Conservation (phyloP, 768 basidiomycete species). For the Chalciporus pseudorubinellus region DNA sequence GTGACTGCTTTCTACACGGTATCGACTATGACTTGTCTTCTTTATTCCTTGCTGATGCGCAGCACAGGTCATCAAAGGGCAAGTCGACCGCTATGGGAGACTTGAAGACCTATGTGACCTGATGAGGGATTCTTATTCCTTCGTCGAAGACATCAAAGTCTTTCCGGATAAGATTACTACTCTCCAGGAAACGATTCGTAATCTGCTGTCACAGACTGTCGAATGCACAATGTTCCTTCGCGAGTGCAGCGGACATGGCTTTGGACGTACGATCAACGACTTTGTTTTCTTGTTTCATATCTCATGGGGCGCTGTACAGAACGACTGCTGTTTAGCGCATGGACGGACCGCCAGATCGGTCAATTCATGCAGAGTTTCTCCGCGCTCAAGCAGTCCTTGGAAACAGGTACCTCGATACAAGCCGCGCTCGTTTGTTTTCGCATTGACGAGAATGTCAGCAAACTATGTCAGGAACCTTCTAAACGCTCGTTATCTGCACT, state of each 20-base stretch:
- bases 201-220: slow-evolving; percentile 32
- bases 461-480: slow-evolving; percentile 19
- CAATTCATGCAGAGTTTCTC: slow-evolving; percentile 23
- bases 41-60: slow-evolving; percentile 6
- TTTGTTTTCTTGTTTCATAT: background rate
- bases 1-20: slow-evolving; percentile 30
- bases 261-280: slow-evolving; percentile 26
- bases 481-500: background rate
- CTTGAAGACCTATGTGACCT: slow-evolving; percentile 26
- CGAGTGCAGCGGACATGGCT: slow-evolving; percentile 35
- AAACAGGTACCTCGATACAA: slow-evolving; percentile 25
- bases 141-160: slow-evolving; percentile 29
- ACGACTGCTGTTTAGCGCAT: slow-evolving; percentile 12
- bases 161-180: slow-evolving; percentile 28
- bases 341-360: slow-evolving; percentile 21
- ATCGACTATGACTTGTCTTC: background rate
- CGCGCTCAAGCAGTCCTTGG: slow-evolving; percentile 25
- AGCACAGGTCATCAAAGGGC: slow-evolving; percentile 26
- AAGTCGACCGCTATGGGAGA: slow-evolving; percentile 25
- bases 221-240: slow-evolving; percentile 38
- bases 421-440: slow-evolving; percentile 28
- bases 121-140: slow-evolving; percentile 34
- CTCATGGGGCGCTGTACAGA: slow-evolving; percentile 15
- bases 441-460: slow-evolving; percentile 26
- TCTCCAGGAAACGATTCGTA: slow-evolving; percentile 28